Base-by-base conservation (phyloP, 352 stramenopile genomes). In the Phytophthora litchii region DNA sequence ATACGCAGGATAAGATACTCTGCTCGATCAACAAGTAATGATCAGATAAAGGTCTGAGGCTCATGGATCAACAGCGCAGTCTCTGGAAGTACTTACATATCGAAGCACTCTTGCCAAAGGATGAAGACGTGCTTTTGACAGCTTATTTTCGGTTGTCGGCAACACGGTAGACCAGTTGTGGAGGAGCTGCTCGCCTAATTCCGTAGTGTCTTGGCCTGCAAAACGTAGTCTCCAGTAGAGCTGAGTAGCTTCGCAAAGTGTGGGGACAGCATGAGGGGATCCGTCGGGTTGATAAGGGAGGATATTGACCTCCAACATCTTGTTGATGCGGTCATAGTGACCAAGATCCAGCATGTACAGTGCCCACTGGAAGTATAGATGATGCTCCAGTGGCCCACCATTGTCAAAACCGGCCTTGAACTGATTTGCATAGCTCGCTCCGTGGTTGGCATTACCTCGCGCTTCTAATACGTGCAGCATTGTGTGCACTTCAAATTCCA, bases 201-300 rank as follows among this genome's bases (percentile, higher is more conserved):
- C 66, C 4, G 49, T 53, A 0, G 71, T 76, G 37, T 92, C 78
- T 19, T 92, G 70, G 4, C 78, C 81, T 8, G 81, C 83, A 53
- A 95, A 92, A 10, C 86, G 80, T 29, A 95, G 67, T 31, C 86
- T 85, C 86, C 86, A 95, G 51, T 88, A 94, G 20, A 95, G 67
- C 57, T 95, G 86, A 8, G 83, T 94, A 1, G 77, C 79, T 21
- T 95, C 83, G 31, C 76, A 78, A 12, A 94, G 57, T n/a, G 74
- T 83, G 4, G 61, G 67, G 12, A 84, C 65, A 7, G 83, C 75
- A 54, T 92, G 78, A 6, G 53, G 47, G 16, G 52, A 40, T n/a
- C 47, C 70, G 7, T 89, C 61, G 4, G 47, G 53, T 23, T 85
- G 63, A 11, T 63, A 70, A 5, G 75, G 73, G 9, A 94, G 53